phyloP scores from a whole-genome alignment of 192 early-diverging fungal genomes.

The Ambispora gerdemannii region DNA sequence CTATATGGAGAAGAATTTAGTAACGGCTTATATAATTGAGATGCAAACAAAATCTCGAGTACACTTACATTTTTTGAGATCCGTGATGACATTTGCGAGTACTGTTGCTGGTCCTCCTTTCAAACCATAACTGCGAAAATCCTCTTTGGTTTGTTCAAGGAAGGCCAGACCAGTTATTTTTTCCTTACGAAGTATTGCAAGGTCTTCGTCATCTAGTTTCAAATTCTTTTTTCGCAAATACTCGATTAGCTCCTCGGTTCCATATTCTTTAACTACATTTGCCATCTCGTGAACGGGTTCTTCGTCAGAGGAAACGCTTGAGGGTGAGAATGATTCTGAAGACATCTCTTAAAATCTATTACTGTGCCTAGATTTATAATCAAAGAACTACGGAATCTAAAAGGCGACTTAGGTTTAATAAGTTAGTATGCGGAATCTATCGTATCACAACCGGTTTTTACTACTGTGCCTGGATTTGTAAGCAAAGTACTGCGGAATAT shows the following conservation, averaged over 20 bases:
- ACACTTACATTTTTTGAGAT: constrained; percentile 16
- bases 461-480: no score
- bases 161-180: background rate
- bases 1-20: background rate
- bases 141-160: background rate
- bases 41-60: background rate
- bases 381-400: constrained; percentile 10
- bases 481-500: no score
- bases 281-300: background rate
- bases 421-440: no score
- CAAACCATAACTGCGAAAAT: no score
- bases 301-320: constrained; percentile 18
- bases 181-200: constrained; percentile 10
- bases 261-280: constrained; percentile 16
- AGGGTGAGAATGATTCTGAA: constrained; percentile 4
- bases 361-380: constrained; percentile 26
- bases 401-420: no score
- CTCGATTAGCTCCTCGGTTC: constrained; percentile 7
- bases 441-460: no score
- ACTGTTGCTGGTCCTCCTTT: background rate
- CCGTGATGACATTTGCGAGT: background rate
- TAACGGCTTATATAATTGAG: constrained; percentile 18
- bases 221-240: constrained; percentile 7
- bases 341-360: constrained; percentile 20
- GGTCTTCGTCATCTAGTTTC: background rate